Evolutionary conservation across 2,329 filamentous ascomycete species (phyloP), one percentile per base, ranked within the genome.

Genomic region (Arthrobotrys musiformis): DNA sequence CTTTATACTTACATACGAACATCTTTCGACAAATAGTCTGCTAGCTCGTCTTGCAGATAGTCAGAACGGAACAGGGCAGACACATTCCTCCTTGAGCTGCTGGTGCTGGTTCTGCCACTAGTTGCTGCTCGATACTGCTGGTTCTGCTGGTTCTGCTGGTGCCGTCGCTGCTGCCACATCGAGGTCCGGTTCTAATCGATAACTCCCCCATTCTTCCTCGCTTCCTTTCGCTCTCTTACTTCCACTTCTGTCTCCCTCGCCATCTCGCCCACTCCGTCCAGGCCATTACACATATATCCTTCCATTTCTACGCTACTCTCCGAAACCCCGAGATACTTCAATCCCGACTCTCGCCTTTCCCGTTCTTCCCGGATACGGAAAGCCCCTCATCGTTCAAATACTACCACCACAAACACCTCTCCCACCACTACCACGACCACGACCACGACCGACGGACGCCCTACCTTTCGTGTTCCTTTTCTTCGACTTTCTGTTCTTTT

Each of bases 371-470:
- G 58, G 58, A 46, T 63, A 28, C 42, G 26, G 58, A 44, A 44
- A 72, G 68, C 68, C 68, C 68, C 68, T 72, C 68, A 72, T 64
- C 46, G 22, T 56, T 56, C 35, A 13, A n/a, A 15, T 5, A 19
- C 40, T 15, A 44, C 33, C 46, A 11, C 28, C 44, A 35, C 30
- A 5, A 35, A 5, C 30, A 35, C 30, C 11, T 13, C 44, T 15
- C 6, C 44, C 2, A 15, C 44, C 13, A 48, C 44, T 1, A 48
- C 44, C 2, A 24, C 19, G 4, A 24, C 44, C 19, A 48, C 19
- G 11, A 48, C 44, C 42, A 46, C 8, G 3, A 46, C 19, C 42
- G 24, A 19, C 40, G 11, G 40, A 19, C 40, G 9, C 44, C 44
- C n/a, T 48, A 48, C 30, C 11, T 26, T 26, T 48, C 28, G 28